Evolutionary conservation across 202 grass and related monocot species (phyloP).

Genomic region (Dendrocalamus latiflorus): DNA sequence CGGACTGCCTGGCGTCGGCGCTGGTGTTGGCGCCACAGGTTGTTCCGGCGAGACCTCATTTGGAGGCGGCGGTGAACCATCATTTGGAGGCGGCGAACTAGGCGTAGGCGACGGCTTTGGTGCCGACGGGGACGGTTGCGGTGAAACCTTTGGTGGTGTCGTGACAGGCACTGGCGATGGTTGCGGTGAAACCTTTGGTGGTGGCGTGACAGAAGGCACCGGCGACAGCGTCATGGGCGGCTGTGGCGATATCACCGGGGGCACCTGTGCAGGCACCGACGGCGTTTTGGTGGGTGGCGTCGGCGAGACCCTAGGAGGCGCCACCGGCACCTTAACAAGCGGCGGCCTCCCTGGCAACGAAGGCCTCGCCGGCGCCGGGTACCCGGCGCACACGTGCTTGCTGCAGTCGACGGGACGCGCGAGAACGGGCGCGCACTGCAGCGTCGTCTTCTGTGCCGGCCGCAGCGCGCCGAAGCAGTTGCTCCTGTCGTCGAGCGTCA

Average conservation of each 20-base stretch:
- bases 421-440: slow-evolving; percentile 46
- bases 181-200: neutral
- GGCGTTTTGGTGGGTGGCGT: neutral
- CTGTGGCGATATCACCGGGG: neutral
- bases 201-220: neutral
- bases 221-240: neutral
- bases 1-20: neutral
- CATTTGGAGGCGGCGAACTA: neutral
- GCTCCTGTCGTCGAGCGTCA: slow-evolving; percentile 47
- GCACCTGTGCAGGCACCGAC: neutral
- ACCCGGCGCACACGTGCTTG: slow-evolving; percentile 31
- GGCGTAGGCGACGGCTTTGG: neutral
- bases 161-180: neutral
- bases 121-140: neutral
- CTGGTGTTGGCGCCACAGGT: neutral
- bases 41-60: neutral
- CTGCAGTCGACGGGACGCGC: slow-evolving; percentile 49
- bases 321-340: neutral
- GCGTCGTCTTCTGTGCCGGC: slow-evolving; percentile 48
- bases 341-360: slow-evolving; percentile 10
- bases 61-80: too few species aligned
- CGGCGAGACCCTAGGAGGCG: neutral
- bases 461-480: slow-evolving; percentile 58
- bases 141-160: neutral
- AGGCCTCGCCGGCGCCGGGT: neutral